phyloP scores from a whole-genome alignment of 129 eudicot species.

The Rutidosis leptorrhynchoides region DNA sequence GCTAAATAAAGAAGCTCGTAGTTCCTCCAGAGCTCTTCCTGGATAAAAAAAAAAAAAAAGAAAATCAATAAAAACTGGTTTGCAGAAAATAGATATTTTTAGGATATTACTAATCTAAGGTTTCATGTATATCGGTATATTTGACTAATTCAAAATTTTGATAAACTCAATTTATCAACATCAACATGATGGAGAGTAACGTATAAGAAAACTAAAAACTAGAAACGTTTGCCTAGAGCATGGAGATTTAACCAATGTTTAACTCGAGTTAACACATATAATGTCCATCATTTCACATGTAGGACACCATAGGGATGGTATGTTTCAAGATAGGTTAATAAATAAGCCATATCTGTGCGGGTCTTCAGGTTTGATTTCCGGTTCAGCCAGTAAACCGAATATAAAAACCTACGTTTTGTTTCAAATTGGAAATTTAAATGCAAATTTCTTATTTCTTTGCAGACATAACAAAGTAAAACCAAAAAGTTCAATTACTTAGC shows the following conservation, averaged over 20 bases:
- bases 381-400: background rate
- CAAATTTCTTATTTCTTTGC: background rate
- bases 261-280: slow-evolving; percentile 13
- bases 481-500: background rate
- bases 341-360: background rate
- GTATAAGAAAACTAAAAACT: slow-evolving; percentile 25
- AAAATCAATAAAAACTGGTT: slow-evolving; percentile 6
- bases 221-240: slow-evolving; percentile 11
- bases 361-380: background rate
- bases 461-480: background rate
- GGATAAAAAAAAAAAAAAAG: slow-evolving; percentile 14
- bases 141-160: slow-evolving; percentile 21
- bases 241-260: slow-evolving; percentile 15
- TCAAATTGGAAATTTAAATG: background rate
- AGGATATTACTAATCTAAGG: slow-evolving; percentile 4
- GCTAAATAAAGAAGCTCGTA: slow-evolving; percentile 74
- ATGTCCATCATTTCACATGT: slow-evolving; percentile 12
- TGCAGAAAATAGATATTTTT: slow-evolving; percentile 13
- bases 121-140: background rate
- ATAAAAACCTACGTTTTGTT: too few species aligned
- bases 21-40: slow-evolving; percentile 94
- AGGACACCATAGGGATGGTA: slow-evolving; percentile 15
- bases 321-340: background rate
- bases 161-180: background rate
- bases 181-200: slow-evolving; percentile 18